Conservation (phyloP, 2,329 filamentous ascomycete species). For the Fusarium longipes region DNA sequence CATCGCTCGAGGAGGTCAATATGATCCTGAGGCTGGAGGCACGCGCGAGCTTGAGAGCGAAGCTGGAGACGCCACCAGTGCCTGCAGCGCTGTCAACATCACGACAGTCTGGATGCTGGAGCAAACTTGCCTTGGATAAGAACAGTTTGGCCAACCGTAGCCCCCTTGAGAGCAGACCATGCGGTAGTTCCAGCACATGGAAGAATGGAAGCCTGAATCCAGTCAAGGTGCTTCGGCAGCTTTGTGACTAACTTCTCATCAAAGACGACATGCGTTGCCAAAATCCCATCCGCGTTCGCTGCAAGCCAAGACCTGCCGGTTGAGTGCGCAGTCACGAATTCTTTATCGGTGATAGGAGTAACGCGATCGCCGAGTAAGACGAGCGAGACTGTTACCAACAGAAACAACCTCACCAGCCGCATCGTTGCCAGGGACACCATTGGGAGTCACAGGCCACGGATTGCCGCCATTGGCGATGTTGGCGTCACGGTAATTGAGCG, state of each 20-base stretch:
- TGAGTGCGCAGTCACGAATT: constrained; percentile 54
- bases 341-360: constrained; percentile 53
- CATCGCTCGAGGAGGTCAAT: constrained; percentile 63
- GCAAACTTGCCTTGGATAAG: constrained; percentile 54
- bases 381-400: constrained; percentile 50
- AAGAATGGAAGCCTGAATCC: constrained; percentile 51
- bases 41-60: constrained; percentile 58
- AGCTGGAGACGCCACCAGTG: constrained; percentile 55
- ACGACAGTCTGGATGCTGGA: accelerated
- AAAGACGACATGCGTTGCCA: constrained; percentile 56
- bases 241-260: constrained; percentile 53
- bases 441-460: constrained; percentile 54
- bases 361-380: constrained; percentile 53
- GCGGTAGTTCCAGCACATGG: constrained; percentile 59
- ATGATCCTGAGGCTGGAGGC: constrained; percentile 63
- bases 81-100: constrained; percentile 39
- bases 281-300: constrained; percentile 57
- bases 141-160: constrained; percentile 54
- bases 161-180: constrained; percentile 57
- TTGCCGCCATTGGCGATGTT: constrained; percentile 55
- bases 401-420: constrained; percentile 55
- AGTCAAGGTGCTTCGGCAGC: constrained; percentile 53
- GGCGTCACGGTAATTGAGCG: constrained; percentile 52
- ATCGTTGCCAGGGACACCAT: constrained; percentile 53
- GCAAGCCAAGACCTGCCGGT: constrained; percentile 55